Evolutionary conservation across 2,329 filamentous ascomycete genomes (phyloP), one percentile per base, ranked within the genome.

Genomic region (Pestalotiopsis sp.): DNA sequence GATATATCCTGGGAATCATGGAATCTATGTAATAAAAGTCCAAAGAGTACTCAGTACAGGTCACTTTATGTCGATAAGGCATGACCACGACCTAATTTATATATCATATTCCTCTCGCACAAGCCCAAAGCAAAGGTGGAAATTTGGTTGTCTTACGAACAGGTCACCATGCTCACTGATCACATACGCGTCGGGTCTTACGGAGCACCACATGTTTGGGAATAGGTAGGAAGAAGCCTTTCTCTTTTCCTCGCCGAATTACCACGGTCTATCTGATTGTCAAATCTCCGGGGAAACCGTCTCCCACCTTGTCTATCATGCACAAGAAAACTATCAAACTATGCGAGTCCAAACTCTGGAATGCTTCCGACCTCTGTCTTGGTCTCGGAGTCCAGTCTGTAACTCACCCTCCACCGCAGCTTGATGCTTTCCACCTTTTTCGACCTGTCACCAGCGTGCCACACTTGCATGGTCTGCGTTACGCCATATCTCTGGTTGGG

Each of bases 361-460:
- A 98, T 91, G 82, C 95, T 93, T 4, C 95, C 95, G 83, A 92
- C 93, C 81, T 98, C 94, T 69, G 92, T 91, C 78, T 89, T 91
- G 70, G 85, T 77, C 76, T 91, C 88, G 2, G 82, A 85, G 3
- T 88, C 92, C 13, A 96, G 79, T 75, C 88, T 89, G 81, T 98
- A 98, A 4, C 91, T 89, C 31, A 93, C 90, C 75, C 93, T 93
- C 93, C 95, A 99, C 71, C 96, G 86, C 82, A 99, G 88, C 82
- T 97, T 97, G 70, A 97, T 91, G n/a, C 85, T 87, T 68, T 89
- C 90, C 1, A 96, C 96, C 76, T 92, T 93, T 58, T 89, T 81
- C 27, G 73, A 85, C 71, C 82, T 83, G 74, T 94, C 90, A 1
- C 94, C 91, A 1, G 94, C 91, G 73, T 93, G 90, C 81, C 83